These are phyloP conservation scores for Abortiporus biennis DNA, from an alignment of 1,284 basidiomycete genomes.

Conservation along the genomic window DNA sequence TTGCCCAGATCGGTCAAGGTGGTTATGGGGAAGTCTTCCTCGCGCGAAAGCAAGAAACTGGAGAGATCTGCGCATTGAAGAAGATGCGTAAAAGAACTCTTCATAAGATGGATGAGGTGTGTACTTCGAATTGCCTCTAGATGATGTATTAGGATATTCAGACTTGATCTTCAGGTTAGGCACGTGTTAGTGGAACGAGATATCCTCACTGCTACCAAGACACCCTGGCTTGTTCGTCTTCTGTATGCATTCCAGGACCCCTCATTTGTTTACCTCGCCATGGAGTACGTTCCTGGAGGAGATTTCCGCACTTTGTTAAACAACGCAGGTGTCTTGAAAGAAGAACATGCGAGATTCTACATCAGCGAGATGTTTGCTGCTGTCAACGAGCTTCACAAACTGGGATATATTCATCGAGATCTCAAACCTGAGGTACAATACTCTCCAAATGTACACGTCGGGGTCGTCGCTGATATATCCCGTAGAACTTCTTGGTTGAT, in stretches of 20 bases:
- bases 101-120: constrained; percentile 94
- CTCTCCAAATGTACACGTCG: not conserved
- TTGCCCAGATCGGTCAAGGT: constrained; percentile 94
- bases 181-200: constrained; percentile 97
- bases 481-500: constrained; percentile 95
- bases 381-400: constrained; percentile 88
- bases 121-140: constrained; percentile 8
- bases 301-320: constrained; percentile 94
- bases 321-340: constrained; percentile 94
- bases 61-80: constrained; percentile 93
- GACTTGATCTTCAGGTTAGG: constrained; percentile 52
- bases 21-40: constrained; percentile 96
- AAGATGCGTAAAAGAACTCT: constrained; percentile 92
- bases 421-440: constrained; percentile 88
- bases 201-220: constrained; percentile 92
- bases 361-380: constrained; percentile 94
- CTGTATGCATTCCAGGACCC: constrained; percentile 94
- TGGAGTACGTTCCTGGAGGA: constrained; percentile 98
- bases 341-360: constrained; percentile 92
- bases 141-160: constrained; percentile 7
- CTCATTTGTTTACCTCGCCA: constrained; percentile 87
- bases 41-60: constrained; percentile 86
- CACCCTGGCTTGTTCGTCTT: constrained; percentile 89
- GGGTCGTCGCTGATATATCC: not conserved
- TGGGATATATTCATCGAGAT: constrained; percentile 97